Base-by-base conservation (phyloP, 2,329 filamentous ascomycete genomes). In the Fusarium virguliforme region DNA sequence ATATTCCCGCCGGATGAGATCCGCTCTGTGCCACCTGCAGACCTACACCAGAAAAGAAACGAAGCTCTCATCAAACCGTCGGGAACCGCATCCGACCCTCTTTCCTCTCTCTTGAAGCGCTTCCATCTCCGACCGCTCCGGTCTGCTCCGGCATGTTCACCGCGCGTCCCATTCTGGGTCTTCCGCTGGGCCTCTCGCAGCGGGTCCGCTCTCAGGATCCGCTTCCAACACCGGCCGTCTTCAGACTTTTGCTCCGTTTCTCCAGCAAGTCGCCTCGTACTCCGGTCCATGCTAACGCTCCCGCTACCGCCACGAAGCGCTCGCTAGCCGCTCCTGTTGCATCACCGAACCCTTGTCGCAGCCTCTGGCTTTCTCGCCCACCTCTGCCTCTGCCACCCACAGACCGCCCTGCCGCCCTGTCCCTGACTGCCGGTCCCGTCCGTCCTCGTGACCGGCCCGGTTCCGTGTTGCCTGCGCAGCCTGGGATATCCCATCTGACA, bases 381-480 rank as follows among this genome's bases (percentile, higher is more conserved):
- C 43, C 43, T 30, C 43, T 48, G 26, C 43, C 43, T 30, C 43
- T 48, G 26, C 56, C 62, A 61, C 35, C 46, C 60, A 59, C 60
- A 65, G 51, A 56, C 57, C 28, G 60, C 60, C 50, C 40, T 62
- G 40, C 57, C 28, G 60, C 60, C 50, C 40, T 62, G 40, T 50
- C 54, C 30, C 24, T 62, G 28, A 30, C 63, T 64, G 59, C 70
- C 70, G 64, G 74, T 62, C 60, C 68, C 68, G 66, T 70, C 68
- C 68, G 66, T 70, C 62, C 66, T 50, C 64, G 63, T 73, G 62
- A 73, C 74, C 74, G 74, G 74, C 60, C 73, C 72, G 73, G 73
- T 70, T 67, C 70, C 63, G 67, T 65, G 51, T 43, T 28, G 58
- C 34, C 24, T 37, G 41, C 22, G 26, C 6, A 63, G 26, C 55